A percentile compares a stretch with the other conserved stretches of the same genome.
Conservation (phyloP, 192 early-diverging fungal species). For the Coemansia sp. region DNA sequence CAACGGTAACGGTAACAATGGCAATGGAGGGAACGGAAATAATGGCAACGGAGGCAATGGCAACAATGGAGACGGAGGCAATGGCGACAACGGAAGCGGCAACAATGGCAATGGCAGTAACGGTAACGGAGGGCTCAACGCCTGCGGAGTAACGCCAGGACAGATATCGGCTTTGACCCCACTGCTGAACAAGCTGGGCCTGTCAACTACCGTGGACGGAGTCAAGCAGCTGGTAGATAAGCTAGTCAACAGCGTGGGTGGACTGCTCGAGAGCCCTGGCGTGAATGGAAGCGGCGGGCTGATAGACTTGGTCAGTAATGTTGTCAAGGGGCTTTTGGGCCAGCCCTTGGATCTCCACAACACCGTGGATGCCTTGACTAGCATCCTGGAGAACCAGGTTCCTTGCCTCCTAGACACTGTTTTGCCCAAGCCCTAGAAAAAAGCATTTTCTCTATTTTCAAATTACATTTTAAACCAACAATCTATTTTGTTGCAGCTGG, state of each 20-base stretch:
- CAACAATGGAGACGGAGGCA: background rate
- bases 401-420: slow-evolving; percentile 45
- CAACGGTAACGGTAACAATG: slow-evolving; percentile 4
- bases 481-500: background rate
- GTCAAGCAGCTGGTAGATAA: slow-evolving; percentile 49
- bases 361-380: slow-evolving; percentile 33
- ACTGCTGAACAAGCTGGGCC: slow-evolving; percentile 45
- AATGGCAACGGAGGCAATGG: background rate
- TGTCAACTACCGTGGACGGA: slow-evolving; percentile 39
- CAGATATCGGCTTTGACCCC: slow-evolving; percentile 50
- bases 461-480: background rate
- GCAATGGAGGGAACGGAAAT: background rate
- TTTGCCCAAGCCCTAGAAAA: slow-evolving; percentile 43
- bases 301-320: slow-evolving; percentile 35
- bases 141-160: slow-evolving; percentile 31
- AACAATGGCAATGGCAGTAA: background rate
- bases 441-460: slow-evolving; percentile 1
- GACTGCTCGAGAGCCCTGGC: slow-evolving; percentile 30
- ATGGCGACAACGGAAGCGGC: background rate
- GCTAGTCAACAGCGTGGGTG: slow-evolving; percentile 24
- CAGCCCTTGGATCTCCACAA: slow-evolving; percentile 33
- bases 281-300: slow-evolving; percentile 35
- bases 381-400: slow-evolving; percentile 44
- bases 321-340: slow-evolving; percentile 40
- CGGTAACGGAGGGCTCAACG: slow-evolving; percentile 19